These are phyloP conservation scores for Flaveria bidentis DNA, from an alignment of 129 eudicot species.

Conservation along the genomic window DNA sequence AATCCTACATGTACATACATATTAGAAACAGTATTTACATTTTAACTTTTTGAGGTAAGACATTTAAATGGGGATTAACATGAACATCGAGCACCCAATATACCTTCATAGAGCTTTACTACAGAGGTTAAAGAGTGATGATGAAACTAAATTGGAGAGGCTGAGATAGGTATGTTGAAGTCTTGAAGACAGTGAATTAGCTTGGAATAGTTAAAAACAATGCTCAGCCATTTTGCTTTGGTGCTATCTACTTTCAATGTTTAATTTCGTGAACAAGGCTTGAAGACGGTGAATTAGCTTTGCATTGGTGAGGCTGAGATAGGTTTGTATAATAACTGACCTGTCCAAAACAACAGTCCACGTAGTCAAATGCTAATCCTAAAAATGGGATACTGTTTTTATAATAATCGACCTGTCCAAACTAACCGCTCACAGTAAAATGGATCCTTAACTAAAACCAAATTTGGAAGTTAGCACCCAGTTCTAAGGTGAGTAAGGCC, in stretches of 20 bases:
- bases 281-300: too few relatives aligned
- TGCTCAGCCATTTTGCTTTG: too few relatives aligned
- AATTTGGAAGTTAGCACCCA: neutral
- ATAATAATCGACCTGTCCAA: neutral
- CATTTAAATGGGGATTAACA: slow-evolving; percentile 1
- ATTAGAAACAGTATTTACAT: neutral
- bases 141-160: slow-evolving; percentile 10
- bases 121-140: slow-evolving; percentile 1
- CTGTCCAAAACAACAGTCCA: too few relatives aligned
- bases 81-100: neutral
- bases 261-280: too few relatives aligned
- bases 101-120: slow-evolving; percentile 18
- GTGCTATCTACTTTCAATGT: too few relatives aligned
- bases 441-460: neutral
- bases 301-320: too few relatives aligned
- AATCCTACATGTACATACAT: slow-evolving; percentile 53
- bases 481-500: neutral
- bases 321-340: too few relatives aligned
- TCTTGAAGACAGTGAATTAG: neutral
- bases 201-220: neutral
- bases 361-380: too few relatives aligned
- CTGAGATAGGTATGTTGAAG: neutral
- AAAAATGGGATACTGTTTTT: neutral
- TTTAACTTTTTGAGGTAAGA: slow-evolving; percentile 2
- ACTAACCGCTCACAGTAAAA: neutral